These are phyloP conservation scores for Capsella bursapastoris DNA, from an alignment of 345 rosid species.

Conservation along the genomic window DNA sequence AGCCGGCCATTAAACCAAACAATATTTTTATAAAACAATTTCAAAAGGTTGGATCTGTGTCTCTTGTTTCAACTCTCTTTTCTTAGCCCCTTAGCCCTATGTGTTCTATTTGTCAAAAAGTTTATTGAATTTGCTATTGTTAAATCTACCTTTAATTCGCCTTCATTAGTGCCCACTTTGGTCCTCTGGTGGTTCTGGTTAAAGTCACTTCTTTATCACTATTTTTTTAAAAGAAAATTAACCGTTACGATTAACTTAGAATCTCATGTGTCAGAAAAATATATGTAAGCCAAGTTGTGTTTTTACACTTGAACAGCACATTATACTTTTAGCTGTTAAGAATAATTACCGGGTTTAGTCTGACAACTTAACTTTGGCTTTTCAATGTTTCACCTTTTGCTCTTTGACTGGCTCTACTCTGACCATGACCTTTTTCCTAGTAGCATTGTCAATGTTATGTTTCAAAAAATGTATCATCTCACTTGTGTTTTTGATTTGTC, in stretches of 20 bases:
- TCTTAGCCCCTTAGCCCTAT: constrained; percentile 23
- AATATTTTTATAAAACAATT: not conserved
- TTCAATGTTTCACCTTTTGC: not conserved
- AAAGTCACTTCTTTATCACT: not conserved
- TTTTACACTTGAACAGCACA: not conserved
- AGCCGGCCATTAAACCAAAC: not conserved
- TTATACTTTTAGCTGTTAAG: not conserved
- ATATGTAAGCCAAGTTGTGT: not conserved
- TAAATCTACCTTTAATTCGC: constrained; percentile 35
- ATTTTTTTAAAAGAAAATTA: not conserved
- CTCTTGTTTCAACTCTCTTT: constrained; percentile 32
- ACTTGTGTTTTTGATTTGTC: constrained; percentile 20
- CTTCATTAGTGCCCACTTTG: constrained; percentile 9
- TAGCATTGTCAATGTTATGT: constrained; percentile 2
- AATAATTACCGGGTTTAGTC: not conserved
- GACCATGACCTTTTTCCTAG: constrained; percentile 13
- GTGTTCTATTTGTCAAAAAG: constrained; percentile 38
- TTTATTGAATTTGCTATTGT: constrained; percentile 26
- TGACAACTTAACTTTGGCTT: not conserved
- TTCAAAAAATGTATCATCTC: constrained; percentile 34
- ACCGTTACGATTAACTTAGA: not conserved
- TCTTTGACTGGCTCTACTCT: constrained; percentile 5
- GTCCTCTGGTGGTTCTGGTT: constrained; percentile 20
- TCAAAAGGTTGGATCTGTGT: constrained; percentile 34
- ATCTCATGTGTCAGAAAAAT: not conserved